These are phyloP conservation scores for Paecilomyces dactylethromorphus DNA, from an alignment of 2,329 filamentous ascomycete species.

Conservation along the genomic window DNA sequence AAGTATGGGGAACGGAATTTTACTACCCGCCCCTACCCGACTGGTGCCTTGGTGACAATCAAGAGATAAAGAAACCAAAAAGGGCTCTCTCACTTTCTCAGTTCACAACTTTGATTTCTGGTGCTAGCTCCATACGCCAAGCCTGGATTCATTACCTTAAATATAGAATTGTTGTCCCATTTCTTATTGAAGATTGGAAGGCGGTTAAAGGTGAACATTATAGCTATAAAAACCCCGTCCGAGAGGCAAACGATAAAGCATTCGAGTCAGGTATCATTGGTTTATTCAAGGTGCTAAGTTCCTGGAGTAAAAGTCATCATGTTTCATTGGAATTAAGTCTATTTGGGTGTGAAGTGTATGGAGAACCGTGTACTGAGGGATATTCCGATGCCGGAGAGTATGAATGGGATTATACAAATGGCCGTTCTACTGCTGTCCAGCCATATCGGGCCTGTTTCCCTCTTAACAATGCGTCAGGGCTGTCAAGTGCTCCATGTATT, in stretches of 20 bases:
- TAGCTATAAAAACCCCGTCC: neutral
- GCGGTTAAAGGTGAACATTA: neutral
- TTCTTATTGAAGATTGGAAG: neutral
- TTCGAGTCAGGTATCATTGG: neutral
- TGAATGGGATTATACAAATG: neutral
- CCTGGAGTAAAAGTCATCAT: neutral
- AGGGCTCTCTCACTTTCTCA: neutral
- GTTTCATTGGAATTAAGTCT: neutral
- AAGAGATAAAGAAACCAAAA: neutral
- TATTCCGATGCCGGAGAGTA: neutral
- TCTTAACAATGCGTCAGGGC: neutral
- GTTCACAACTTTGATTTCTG: neutral
- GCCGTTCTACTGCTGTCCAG: neutral
- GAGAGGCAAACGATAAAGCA: neutral
- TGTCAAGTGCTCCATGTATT: neutral
- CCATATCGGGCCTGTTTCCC: neutral
- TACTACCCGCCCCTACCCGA: neutral
- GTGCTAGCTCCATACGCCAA: neutral
- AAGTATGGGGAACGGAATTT: neutral
- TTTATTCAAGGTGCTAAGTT: neutral
- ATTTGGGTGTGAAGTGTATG: neutral
- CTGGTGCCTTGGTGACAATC: neutral
- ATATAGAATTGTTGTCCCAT: neutral
- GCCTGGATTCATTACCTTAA: neutral
- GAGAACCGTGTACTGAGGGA: neutral